Percentiles rank a stretch among this genome's conserved stretches.
phyloP scores from a whole-genome alignment of 352 stramenopile genomes.

The Phytophthora macrochlamydospora region DNA sequence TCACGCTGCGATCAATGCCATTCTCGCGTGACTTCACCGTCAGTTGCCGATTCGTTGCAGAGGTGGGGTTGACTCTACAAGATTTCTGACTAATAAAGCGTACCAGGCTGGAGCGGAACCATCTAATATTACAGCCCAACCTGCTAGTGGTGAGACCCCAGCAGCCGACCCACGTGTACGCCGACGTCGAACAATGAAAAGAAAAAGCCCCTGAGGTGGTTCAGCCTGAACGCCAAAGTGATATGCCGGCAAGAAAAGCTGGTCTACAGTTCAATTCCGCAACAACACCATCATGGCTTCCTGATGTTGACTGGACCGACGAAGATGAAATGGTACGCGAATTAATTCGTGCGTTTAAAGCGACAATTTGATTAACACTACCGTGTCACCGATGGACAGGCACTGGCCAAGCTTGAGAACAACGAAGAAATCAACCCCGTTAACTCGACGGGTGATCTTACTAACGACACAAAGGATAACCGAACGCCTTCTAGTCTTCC shows the following conservation, averaged over 20 bases:
- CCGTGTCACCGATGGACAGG: slow-evolving; percentile 12
- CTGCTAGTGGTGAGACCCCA: background rate
- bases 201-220: background rate
- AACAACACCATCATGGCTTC: slow-evolving; percentile 28
- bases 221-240: slow-evolving; percentile 1
- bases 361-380: too few relatives aligned
- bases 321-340: slow-evolving; percentile 53
- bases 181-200: background rate
- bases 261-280: slow-evolving; percentile 5
- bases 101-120: background rate
- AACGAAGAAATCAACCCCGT: slow-evolving; percentile 2
- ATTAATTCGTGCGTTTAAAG: background rate
- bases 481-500: background rate
- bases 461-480: background rate
- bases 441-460: slow-evolving; percentile 2
- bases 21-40: background rate
- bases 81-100: background rate
- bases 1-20: background rate
- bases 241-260: background rate
- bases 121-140: background rate
- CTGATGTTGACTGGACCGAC: slow-evolving; percentile 61
- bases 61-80: slow-evolving; percentile 3
- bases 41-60: background rate
- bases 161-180: background rate
- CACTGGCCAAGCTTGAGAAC: slow-evolving; percentile 40